Percentiles rank a stretch among this genome's conserved stretches.
Evolutionary conservation across 768 basidiomycete species (phyloP).

Genomic region (Sistotremastrum niveocremeum): DNA sequence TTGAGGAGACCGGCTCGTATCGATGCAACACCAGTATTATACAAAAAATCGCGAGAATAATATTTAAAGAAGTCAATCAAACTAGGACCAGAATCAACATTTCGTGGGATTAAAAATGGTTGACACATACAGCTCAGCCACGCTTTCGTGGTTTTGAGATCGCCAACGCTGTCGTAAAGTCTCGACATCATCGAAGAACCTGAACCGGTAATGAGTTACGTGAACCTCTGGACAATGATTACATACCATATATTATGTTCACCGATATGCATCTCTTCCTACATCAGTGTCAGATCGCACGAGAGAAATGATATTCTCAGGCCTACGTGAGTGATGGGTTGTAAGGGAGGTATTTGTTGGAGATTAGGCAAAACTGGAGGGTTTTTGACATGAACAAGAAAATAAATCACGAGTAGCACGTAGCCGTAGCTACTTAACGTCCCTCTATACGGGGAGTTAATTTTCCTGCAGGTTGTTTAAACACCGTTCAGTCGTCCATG

Average conservation of each 20-base stretch:
- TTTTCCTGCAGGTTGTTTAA: slow-evolving; percentile 47
- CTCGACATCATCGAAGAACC: slow-evolving; percentile 98
- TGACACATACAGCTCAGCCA: slow-evolving; percentile 76
- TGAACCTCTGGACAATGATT: slow-evolving; percentile 4
- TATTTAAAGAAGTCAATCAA: slow-evolving; percentile 97
- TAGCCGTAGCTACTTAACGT: slow-evolving; percentile 96
- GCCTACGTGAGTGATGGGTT: slow-evolving; percentile 66
- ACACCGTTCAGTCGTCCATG: slow-evolving; percentile 2
- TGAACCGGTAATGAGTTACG: slow-evolving; percentile 16
- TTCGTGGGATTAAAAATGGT: slow-evolving; percentile 2
- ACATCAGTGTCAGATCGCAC: neutral
- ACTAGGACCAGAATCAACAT: slow-evolving; percentile 27
- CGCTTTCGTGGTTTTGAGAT: slow-evolving; percentile 83
- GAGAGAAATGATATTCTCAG: neutral
- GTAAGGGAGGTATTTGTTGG: slow-evolving; percentile 85
- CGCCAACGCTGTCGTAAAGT: slow-evolving; percentile 84
- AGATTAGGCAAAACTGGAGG: slow-evolving; percentile 93
- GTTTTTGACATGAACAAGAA: slow-evolving; percentile 93
- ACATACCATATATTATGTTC: slow-evolving; percentile 71
- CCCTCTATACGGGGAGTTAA: slow-evolving; percentile 96
- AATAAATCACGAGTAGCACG: slow-evolving; percentile 95
- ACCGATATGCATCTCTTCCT: slow-evolving; percentile 73
- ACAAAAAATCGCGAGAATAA: slow-evolving; percentile 86
- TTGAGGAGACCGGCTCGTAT: slow-evolving; percentile 80
- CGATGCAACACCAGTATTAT: slow-evolving; percentile 83